A percentile compares a stretch with the other conserved stretches of the same genome.
Conservation (phyloP, 768 basidiomycete genomes). For the Lentinula sp. region DNA sequence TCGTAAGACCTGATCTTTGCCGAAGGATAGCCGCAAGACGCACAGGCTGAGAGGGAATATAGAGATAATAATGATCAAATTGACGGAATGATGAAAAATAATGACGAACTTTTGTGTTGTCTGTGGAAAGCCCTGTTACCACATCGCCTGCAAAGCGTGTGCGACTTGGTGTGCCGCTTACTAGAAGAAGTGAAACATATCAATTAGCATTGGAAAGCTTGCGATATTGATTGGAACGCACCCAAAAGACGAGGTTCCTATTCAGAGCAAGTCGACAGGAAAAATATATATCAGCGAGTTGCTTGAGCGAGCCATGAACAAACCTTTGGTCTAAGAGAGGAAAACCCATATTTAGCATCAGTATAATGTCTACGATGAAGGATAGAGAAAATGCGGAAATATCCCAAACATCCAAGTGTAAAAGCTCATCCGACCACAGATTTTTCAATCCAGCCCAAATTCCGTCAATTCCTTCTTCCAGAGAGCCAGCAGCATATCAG, state of each 20-base stretch:
- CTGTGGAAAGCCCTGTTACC: conserved; percentile 94
- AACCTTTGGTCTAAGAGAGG: conserved; percentile 76
- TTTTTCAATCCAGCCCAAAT: conserved; percentile 11
- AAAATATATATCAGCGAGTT: conserved; percentile 3
- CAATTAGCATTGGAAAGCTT: neutral
- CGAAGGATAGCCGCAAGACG: conserved; percentile 93
- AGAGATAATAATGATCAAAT: neutral
- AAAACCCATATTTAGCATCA: conserved; percentile 2
- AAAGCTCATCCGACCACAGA: conserved; percentile 18
- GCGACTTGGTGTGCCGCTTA: conserved; percentile 96
- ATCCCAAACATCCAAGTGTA: neutral
- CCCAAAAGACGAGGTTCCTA: conserved; percentile 97
- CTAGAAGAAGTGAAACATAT: conserved; percentile 30
- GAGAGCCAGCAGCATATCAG: neutral
- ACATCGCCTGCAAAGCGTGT: conserved; percentile 97
- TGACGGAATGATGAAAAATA: neutral
- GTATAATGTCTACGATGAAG: neutral
- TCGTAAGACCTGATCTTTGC: conserved; percentile 95
- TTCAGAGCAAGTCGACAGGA: conserved; percentile 9
- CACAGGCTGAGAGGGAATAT: conserved; percentile 62
- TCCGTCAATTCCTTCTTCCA: conserved; percentile 1
- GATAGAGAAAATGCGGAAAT: neutral
- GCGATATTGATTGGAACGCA: conserved; percentile 33
- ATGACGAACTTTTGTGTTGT: conserved; percentile 87
- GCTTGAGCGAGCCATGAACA: conserved; percentile 17